phyloP scores from a whole-genome alignment of 179 eudicot genomes.

The Patellifolia procumbens region DNA sequence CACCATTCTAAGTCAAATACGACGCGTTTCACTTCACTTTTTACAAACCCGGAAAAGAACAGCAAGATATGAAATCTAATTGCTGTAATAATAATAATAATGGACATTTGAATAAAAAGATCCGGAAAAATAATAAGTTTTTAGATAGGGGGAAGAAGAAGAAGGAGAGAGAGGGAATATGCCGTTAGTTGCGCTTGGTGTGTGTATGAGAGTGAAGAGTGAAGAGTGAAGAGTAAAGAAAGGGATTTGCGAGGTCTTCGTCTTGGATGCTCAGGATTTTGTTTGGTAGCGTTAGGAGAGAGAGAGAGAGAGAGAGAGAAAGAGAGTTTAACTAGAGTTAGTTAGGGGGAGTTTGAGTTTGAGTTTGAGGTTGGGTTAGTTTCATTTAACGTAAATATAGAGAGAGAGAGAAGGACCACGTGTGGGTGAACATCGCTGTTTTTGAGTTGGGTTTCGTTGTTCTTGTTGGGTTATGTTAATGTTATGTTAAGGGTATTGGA shows the following conservation, averaged over 20 bases:
- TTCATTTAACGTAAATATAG: neutral
- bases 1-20: slow-evolving; percentile 39
- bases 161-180: slow-evolving; percentile 1
- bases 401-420: slow-evolving; percentile 9
- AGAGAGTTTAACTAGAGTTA: neutral
- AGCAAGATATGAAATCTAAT: too few relatives aligned
- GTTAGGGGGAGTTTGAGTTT: neutral
- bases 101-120: neutral
- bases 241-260: neutral
- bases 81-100: neutral
- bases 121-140: neutral
- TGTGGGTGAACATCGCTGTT: slow-evolving; percentile 17
- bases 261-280: neutral
- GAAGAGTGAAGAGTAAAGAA: neutral
- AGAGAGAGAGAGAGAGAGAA: neutral
- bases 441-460: too few relatives aligned
- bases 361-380: neutral
- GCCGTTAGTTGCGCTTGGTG: slow-evolving; percentile 16
- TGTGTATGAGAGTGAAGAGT: neutral
- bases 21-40: slow-evolving; percentile 3
- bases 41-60: too few relatives aligned
- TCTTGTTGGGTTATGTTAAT: too few relatives aligned
- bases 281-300: neutral
- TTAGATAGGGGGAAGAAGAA: neutral
- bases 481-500: too few relatives aligned